Percentiles rank a stretch among this genome's conserved stretches.
Conservation (phyloP, 768 basidiomycete genomes). For the Tylopilus sp. region DNA sequence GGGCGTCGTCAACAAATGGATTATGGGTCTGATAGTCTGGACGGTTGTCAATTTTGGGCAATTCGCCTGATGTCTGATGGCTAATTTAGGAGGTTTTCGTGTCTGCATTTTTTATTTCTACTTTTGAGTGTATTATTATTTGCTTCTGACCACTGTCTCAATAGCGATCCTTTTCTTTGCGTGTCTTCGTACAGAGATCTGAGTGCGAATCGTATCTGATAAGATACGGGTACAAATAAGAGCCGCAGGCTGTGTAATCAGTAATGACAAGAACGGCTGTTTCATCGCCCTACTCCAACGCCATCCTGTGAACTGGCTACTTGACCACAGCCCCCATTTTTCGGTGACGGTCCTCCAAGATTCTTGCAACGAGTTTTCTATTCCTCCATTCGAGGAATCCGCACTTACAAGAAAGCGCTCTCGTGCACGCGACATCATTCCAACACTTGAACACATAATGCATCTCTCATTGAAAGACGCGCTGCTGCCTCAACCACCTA, state of each 20-base stretch:
- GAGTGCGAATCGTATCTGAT: constrained; percentile 18
- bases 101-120: neutral
- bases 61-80: constrained; percentile 11
- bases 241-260: constrained; percentile 14
- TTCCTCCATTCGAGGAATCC: neutral
- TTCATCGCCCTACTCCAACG: neutral
- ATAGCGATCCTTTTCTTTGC: neutral
- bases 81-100: neutral
- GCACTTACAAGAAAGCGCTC: neutral
- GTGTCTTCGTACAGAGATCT: too few relatives aligned
- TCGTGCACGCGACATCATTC: neutral
- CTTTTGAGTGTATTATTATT: neutral
- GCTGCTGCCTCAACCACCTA: constrained; percentile 78
- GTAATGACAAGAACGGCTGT: neutral
- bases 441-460: constrained; percentile 23
- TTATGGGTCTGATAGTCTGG: neutral
- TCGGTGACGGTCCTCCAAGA: too few relatives aligned
- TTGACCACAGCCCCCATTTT: neutral
- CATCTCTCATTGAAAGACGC: constrained; percentile 47
- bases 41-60: constrained; percentile 2
- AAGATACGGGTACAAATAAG: constrained; percentile 12
- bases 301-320: neutral
- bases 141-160: neutral
- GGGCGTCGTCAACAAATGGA: neutral
- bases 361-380: too few relatives aligned